Evolutionary conservation across 495 filamentous ascomycete species (phyloP), one percentile per base, ranked within the genome.

Genomic region (Penicillium pulvis): DNA sequence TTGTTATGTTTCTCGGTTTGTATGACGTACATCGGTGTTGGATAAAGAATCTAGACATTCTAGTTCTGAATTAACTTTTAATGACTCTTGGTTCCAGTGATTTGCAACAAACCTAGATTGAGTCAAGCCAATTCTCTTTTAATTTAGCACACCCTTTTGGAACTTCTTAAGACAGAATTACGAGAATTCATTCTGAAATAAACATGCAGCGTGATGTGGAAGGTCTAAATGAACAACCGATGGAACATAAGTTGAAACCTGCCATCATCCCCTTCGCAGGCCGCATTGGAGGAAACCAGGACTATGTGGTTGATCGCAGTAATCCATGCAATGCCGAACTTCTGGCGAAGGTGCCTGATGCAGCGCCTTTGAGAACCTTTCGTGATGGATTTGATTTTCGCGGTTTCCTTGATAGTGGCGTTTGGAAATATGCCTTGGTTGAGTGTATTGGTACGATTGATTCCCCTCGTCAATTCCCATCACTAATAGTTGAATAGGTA

Each of bases 241-340:
- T 23, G 20, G 20, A 23, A 23, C 20, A 23, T 23, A 23, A 23
- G 20, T 23, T 23, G 20, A 23, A 23, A 23, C 35, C 35, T 39
- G 2, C 20, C n/a, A 12, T 46, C 14, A n/a, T 36, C 33, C 68
- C 73, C 3, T 79, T 77, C 57, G 72, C 71, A 5, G 74, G 74
- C n/a, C 69, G 73, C 17, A 61, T 79, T 17, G 75, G 74, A 39
- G 75, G 72, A 7, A 79, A 77, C 49, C 71, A 74, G 51, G 60
- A 64, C 39, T 70, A 75, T 51, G 69, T 67, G 0, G 26, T 76
- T 23, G 58, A 67, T 33, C 69, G 59, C 2, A 53, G 58, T 46
- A 66, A 75, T 58, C 57, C 61, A 0, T 42, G 60, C 2, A 70
- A 70, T 41, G 45, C 55, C 6, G 56, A 53, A 14, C 51, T 75